These are phyloP conservation scores for Ilex aquifolium DNA, from an alignment of 257 asterid genomes.

Conservation along the genomic window DNA sequence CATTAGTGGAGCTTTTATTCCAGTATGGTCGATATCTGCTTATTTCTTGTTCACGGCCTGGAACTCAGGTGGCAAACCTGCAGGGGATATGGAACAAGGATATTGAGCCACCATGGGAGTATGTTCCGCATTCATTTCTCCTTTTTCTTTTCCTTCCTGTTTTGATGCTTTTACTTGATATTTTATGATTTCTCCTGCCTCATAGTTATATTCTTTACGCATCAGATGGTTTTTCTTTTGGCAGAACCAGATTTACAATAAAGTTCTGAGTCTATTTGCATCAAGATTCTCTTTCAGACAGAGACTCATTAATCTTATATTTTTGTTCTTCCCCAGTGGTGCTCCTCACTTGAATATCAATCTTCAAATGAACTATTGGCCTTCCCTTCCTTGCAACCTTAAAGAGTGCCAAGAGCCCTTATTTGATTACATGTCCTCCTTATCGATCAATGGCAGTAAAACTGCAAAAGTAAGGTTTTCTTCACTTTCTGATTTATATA, in stretches of 20 bases:
- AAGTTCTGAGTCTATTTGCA: too few species aligned
- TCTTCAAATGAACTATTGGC: constrained; percentile 91
- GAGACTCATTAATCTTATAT: constrained; percentile 5
- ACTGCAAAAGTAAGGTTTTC: constrained; percentile 53
- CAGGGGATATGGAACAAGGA: constrained; percentile 82
- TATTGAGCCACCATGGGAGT: constrained; percentile 73
- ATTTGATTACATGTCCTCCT: constrained; percentile 51
- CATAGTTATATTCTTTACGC: too few species aligned
- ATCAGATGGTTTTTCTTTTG: too few species aligned
- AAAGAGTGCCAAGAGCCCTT: constrained; percentile 76
- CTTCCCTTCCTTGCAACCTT: constrained; percentile 68
- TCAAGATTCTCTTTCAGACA: background rate
- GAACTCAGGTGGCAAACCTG: constrained; percentile 65
- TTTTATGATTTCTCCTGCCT: background rate
- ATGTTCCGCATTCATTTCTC: constrained; percentile 20
- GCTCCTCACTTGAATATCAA: constrained; percentile 84
- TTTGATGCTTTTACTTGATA: too few species aligned
- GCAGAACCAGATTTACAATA: too few species aligned
- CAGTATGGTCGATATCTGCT: constrained; percentile 74
- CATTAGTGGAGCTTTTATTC: constrained; percentile 64
- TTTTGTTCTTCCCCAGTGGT: constrained; percentile 35
- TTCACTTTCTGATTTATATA: background rate
- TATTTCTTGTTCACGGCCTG: constrained; percentile 75
- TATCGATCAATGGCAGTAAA: constrained; percentile 54
- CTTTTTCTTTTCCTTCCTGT: background rate